Evolutionary conservation across 1,139 yeast genomes (phyloP).

Genomic region (Blastobotrys petasosporus): DNA sequence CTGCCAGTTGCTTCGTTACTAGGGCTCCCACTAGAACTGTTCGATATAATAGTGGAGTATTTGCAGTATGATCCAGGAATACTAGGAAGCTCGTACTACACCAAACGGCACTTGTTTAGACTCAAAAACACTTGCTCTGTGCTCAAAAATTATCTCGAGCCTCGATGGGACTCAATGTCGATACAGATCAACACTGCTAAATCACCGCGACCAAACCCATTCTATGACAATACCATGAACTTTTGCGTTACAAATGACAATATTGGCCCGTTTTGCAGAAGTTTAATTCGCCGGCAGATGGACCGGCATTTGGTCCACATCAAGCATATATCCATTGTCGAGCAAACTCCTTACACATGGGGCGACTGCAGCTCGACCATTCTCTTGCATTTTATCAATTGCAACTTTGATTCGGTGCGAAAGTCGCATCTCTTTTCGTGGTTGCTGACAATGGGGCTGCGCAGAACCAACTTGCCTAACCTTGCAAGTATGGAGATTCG

Average conservation of each 20-base stretch:
- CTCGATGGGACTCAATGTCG: conserved; percentile 6
- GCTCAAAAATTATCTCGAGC: conserved; percentile 1
- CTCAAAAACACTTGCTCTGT: conserved; percentile 1
- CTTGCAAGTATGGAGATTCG: not conserved
- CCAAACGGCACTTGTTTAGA: conserved; percentile 1
- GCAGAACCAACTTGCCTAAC: not conserved
- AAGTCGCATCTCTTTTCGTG: conserved; percentile 7
- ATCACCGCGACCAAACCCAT: not conserved
- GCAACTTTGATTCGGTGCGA: conserved; percentile 5
- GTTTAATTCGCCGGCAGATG: not conserved
- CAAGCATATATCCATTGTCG: not conserved
- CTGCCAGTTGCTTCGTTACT: not conserved
- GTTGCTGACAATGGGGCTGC: conserved; percentile 6
- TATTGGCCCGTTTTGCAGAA: not conserved
- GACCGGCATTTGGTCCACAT: not conserved
- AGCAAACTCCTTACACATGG: conserved; percentile 7
- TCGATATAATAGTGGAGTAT: conserved; percentile 7
- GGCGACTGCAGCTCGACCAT: conserved; percentile 9
- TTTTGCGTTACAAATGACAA: conserved; percentile 1
- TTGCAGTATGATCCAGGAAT: conserved; percentile 2
- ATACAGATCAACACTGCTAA: conserved; percentile 1
- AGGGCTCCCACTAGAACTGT: conserved; percentile 6
- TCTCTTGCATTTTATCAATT: not conserved
- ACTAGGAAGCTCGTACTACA: not conserved
- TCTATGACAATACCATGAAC: conserved; percentile 1